A percentile compares a stretch with the other conserved stretches of the same genome.
Conservation (phyloP, 2,329 filamentous ascomycete genomes). For the Trichoderma semiorbis region DNA sequence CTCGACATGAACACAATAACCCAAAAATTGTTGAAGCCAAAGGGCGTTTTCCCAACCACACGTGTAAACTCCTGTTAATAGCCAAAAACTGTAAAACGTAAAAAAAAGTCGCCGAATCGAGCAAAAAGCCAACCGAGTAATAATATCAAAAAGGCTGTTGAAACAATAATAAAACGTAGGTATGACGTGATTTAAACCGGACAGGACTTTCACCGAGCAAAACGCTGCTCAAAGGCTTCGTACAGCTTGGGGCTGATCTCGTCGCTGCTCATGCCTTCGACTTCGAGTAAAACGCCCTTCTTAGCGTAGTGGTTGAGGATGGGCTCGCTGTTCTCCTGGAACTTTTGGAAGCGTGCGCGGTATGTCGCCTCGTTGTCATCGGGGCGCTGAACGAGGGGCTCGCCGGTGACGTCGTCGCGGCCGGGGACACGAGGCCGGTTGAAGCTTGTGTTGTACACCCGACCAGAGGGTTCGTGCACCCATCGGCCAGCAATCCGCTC, state of each 20-base stretch:
- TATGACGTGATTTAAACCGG: no score
- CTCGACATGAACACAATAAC: neutral
- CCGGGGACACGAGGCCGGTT: conserved; percentile 79
- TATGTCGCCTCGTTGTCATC: conserved; percentile 90
- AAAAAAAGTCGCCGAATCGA: conserved; percentile 1
- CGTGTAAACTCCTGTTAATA: neutral
- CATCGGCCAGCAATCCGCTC: conserved; percentile 87
- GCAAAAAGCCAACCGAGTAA: neutral
- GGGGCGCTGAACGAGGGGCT: conserved; percentile 72
- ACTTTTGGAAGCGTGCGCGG: conserved; percentile 73
- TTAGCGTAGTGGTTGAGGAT: conserved; percentile 85
- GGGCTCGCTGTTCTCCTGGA: conserved; percentile 80
- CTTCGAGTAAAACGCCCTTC: conserved; percentile 80
- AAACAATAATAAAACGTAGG: neutral
- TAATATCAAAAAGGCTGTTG: neutral
- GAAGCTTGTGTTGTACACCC: conserved; percentile 94
- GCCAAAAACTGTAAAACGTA: neutral
- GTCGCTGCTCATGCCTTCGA: conserved; percentile 84
- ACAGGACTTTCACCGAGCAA: conserved; percentile 37
- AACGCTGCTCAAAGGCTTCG: conserved; percentile 74
- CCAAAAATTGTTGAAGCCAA: neutral
- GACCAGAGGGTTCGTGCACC: conserved; percentile 87
- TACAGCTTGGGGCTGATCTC: conserved; percentile 93
- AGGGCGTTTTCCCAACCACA: neutral
- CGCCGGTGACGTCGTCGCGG: conserved; percentile 86